Evolutionary conservation across 257 asterid species (phyloP).

Genomic region (Pogostemon cablin): DNA sequence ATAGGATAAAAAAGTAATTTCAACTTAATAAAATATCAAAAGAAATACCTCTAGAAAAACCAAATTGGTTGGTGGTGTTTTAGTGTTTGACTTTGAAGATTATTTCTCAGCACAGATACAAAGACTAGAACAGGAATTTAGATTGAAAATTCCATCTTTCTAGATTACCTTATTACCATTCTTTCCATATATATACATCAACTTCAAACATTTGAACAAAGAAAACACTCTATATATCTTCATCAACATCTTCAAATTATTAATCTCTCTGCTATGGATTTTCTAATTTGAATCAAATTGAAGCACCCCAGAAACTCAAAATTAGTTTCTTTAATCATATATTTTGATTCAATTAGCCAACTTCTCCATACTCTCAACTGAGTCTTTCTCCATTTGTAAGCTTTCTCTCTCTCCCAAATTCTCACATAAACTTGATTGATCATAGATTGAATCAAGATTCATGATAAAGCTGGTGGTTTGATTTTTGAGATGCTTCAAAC

Average conservation of each 20-base stretch:
- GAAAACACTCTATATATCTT: background rate
- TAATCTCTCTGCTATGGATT: background rate
- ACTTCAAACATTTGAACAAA: background rate
- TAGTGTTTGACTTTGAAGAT: constrained; percentile 27
- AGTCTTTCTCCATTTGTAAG: constrained; percentile 12
- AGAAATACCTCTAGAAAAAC: background rate
- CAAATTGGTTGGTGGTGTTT: background rate
- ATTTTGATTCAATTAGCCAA: too few relatives aligned
- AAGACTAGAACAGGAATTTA: background rate
- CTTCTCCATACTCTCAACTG: background rate
- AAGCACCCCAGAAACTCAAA: background rate
- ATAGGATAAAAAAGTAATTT: too few relatives aligned
- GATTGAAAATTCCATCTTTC: constrained; percentile 33
- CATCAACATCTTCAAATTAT: background rate
- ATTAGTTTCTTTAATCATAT: too few relatives aligned
- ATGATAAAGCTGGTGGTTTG: constrained; percentile 8
- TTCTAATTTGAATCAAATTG: background rate
- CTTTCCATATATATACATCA: constrained; percentile 7
- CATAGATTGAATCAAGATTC: background rate
- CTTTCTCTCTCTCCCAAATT: background rate
- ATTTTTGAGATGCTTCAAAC: constrained; percentile 11
- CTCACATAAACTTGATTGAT: too few relatives aligned
- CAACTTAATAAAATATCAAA: too few relatives aligned
- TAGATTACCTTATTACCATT: constrained; percentile 20
- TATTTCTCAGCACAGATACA: background rate